Conservation (phyloP, 164 flowering plant species). For the Annona squamosa region DNA sequence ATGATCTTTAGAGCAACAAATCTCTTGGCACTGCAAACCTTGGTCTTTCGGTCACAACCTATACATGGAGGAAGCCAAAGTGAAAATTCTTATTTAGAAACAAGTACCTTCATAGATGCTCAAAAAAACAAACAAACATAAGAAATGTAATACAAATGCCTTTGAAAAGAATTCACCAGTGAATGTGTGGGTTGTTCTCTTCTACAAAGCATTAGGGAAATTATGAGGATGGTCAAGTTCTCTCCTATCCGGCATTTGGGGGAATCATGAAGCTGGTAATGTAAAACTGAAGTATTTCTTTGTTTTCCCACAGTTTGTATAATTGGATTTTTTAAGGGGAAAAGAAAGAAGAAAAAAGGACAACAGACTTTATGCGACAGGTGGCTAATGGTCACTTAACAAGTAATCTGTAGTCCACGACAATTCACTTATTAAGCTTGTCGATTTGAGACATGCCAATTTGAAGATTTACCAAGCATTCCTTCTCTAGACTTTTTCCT, state of each 20-base stretch:
- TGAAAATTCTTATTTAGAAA: neutral
- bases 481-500: conserved; percentile 13
- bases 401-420: neutral
- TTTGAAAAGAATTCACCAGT: neutral
- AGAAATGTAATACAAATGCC: neutral
- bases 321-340: neutral
- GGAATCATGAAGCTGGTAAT: too few species aligned
- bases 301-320: too few species aligned
- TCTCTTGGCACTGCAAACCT: conserved; percentile 39
- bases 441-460: neutral
- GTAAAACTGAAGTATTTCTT: too few species aligned
- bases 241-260: too few species aligned
- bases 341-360: too few species aligned
- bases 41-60: conserved; percentile 19
- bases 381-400: neutral
- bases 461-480: conserved; percentile 8
- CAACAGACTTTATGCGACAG: neutral
- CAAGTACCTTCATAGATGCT: neutral
- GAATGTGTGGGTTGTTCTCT: too few species aligned
- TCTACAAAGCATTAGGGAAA: too few species aligned
- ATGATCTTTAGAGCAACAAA: conserved; percentile 73
- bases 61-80: conserved; percentile 8
- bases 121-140: neutral
- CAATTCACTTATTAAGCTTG: neutral
- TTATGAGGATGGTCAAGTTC: too few species aligned